phyloP scores from a whole-genome alignment of 2,329 filamentous ascomycete species.

The Grosmannia clavigera region DNA sequence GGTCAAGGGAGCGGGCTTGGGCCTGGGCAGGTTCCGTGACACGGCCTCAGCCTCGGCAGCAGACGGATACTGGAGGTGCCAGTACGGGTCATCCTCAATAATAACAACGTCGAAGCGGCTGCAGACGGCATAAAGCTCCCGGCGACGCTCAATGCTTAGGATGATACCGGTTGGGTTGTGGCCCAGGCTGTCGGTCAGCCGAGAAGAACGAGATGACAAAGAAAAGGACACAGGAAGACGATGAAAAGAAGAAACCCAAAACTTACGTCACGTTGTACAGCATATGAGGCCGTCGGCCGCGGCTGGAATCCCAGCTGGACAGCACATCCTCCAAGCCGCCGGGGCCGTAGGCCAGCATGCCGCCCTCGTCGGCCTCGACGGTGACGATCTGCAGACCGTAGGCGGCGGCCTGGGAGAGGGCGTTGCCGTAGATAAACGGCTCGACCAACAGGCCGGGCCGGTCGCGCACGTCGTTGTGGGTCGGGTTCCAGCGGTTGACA shows the following conservation, averaged over 20 bases:
- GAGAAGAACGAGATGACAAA: background rate
- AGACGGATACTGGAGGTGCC: slow-evolving; percentile 82
- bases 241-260: slow-evolving; percentile 21
- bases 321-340: slow-evolving; percentile 69
- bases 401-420: slow-evolving; percentile 53
- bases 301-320: slow-evolving; percentile 65
- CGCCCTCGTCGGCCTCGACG: slow-evolving; percentile 64
- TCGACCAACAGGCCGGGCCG: slow-evolving; percentile 72
- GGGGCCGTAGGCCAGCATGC: slow-evolving; percentile 62
- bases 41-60: slow-evolving; percentile 41
- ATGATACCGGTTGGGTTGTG: slow-evolving; percentile 80
- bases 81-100: slow-evolving; percentile 90
- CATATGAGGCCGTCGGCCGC: slow-evolving; percentile 66
- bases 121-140: slow-evolving; percentile 69
- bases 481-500: slow-evolving; percentile 61
- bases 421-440: slow-evolving; percentile 69
- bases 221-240: background rate
- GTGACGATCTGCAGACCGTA: slow-evolving; percentile 61
- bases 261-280: slow-evolving; percentile 81
- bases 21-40: slow-evolving; percentile 26
- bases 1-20: slow-evolving; percentile 14
- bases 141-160: slow-evolving; percentile 59
- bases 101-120: slow-evolving; percentile 81
- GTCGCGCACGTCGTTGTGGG: slow-evolving; percentile 48
- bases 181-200: slow-evolving; percentile 49